Percentiles rank a stretch among this genome's conserved stretches.
Evolutionary conservation across 2,329 filamentous ascomycete genomes (phyloP).

Genomic region (Fusarium sp.): DNA sequence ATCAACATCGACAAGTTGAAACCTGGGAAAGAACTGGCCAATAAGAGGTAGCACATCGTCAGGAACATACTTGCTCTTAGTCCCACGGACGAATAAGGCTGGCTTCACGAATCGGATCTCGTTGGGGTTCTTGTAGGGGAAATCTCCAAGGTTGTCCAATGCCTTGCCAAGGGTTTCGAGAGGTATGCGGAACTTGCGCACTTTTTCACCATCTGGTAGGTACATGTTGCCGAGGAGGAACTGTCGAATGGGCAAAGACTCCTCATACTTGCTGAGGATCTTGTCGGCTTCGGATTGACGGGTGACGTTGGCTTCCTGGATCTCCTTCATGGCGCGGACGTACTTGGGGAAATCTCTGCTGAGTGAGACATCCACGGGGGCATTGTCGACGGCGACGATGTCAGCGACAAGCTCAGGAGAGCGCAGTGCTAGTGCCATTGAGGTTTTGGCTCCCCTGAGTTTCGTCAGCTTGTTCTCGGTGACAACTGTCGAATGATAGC

Average conservation of each 20-base stretch:
- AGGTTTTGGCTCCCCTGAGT: slow-evolving; percentile 86
- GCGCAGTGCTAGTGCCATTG: slow-evolving; percentile 86
- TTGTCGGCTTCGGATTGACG: slow-evolving; percentile 83
- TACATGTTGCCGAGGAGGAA: slow-evolving; percentile 91
- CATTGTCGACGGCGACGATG: slow-evolving; percentile 90
- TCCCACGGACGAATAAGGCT: slow-evolving; percentile 84
- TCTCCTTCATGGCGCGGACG: slow-evolving; percentile 84
- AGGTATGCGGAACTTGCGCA: slow-evolving; percentile 83
- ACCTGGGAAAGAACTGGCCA: slow-evolving; percentile 84
- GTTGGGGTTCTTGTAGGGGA: slow-evolving; percentile 84
- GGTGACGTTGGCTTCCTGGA: slow-evolving; percentile 76
- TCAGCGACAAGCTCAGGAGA: slow-evolving; percentile 75
- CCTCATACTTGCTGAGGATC: slow-evolving; percentile 81
- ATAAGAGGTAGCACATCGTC: slow-evolving; percentile 85
- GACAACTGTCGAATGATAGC: background rate
- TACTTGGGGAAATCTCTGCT: slow-evolving; percentile 83
- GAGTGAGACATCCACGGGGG: slow-evolving; percentile 84
- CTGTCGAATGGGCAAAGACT: slow-evolving; percentile 81
- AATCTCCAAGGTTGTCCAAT: slow-evolving; percentile 84
- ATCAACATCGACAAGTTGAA: slow-evolving; percentile 79
- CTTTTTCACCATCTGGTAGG: slow-evolving; percentile 63
- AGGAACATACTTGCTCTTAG: slow-evolving; percentile 81
- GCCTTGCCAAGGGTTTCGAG: slow-evolving; percentile 76
- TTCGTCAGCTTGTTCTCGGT: background rate
- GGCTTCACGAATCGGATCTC: slow-evolving; percentile 78